Evolutionary conservation across 371 early-diverging fungal genomes (phyloP).

Genomic region (Ordospora pajunii): DNA sequence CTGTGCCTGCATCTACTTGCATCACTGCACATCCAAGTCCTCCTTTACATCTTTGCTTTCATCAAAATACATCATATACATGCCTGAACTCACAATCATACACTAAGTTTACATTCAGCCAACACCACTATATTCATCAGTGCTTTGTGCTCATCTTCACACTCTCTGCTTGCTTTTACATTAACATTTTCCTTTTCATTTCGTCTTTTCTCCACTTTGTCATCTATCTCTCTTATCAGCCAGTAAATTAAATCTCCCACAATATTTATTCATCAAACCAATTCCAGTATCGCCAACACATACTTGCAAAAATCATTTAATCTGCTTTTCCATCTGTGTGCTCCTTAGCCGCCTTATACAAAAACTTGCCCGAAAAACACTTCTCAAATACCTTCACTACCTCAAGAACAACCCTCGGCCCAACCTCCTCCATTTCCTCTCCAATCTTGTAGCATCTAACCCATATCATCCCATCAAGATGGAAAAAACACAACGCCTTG

Average conservation of each 20-base stretch:
- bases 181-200: no score
- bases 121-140: no score
- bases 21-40: not conserved
- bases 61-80: no score
- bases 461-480: slow-evolving; percentile 30
- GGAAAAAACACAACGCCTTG: slow-evolving; percentile 44
- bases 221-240: no score
- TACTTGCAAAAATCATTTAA: not conserved
- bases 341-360: slow-evolving; percentile 1
- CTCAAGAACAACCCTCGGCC: slow-evolving; percentile 49
- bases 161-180: no score
- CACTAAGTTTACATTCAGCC: no score
- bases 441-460: slow-evolving; percentile 41
- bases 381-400: slow-evolving; percentile 42
- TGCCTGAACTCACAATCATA: no score
- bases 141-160: no score
- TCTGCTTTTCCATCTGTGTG: not conserved
- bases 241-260: no score
- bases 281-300: not conserved
- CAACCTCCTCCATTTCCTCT: slow-evolving; percentile 44
- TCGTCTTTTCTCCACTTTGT: no score
- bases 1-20: not conserved
- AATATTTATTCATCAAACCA: no score
- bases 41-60: not conserved
- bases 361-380: slow-evolving; percentile 30